Conservation (phyloP, 441 rosid species). For the Jatropha podagrica region DNA sequence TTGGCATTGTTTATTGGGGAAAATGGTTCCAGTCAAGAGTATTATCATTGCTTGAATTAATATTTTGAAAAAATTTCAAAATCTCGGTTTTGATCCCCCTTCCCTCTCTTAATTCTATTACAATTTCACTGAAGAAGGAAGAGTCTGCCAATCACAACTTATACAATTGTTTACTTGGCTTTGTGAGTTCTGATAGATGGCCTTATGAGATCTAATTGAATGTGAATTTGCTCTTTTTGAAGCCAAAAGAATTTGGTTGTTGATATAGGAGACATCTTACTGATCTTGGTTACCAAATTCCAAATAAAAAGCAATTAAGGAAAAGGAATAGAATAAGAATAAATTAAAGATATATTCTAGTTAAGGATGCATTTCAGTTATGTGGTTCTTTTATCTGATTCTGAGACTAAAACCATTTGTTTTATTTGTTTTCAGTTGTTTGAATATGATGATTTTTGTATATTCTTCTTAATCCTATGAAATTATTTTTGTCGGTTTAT, state of each 20-base stretch:
- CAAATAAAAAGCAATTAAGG: background rate
- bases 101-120: background rate
- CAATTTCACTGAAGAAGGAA: background rate
- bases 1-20: background rate
- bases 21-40: background rate
- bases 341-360: background rate
- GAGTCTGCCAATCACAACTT: no score
- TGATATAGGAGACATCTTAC: background rate
- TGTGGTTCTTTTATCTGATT: constrained; percentile 3
- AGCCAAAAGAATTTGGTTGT: background rate
- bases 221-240: background rate
- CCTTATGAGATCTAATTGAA: background rate
- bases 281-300: background rate
- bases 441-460: background rate
- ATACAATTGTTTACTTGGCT: background rate
- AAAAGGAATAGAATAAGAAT: background rate
- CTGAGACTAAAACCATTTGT: background rate
- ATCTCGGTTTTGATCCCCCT: background rate
- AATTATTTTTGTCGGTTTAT: constrained; percentile 9
- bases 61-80: background rate
- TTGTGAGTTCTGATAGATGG: background rate
- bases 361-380: background rate
- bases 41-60: background rate
- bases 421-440: background rate
- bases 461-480: background rate